Evolutionary conservation across 2,329 filamentous ascomycete species (phyloP), one percentile per base, ranked within the genome.

Genomic region (Ophiocordyceps sinensis): DNA sequence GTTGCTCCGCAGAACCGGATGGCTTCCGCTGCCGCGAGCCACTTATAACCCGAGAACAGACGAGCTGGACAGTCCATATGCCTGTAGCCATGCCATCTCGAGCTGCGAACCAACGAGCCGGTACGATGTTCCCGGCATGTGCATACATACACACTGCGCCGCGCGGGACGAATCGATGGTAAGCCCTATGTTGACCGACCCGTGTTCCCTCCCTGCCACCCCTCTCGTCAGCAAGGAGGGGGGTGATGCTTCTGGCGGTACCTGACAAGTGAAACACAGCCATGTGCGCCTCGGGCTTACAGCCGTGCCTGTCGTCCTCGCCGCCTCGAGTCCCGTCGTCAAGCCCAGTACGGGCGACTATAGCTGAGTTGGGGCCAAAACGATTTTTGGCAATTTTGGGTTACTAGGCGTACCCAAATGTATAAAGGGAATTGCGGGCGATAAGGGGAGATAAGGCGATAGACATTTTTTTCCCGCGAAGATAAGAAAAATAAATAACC

Each of bases 1-100:
- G 40, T 41, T 38, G 41, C 40, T 36, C 38, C 36, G 43, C 39
- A 39, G 23, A 38, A 23, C 45, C 40, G 45, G 45, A 44, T 37
- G 32, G 15, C 44, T 45, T 45, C 41, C 44, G 38, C 41, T 36
- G 41, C 41, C 32, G 39, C 35, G 31, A 34, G 28, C 34, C 37
- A 41, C 21, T 36, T 23, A 38, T 28, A 11, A n/a, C 15, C 15
- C 32, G 10, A 14, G 32, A 35, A 35, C 17, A 15, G 19, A 41
- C 34, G 31, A 23, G 35, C 28, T 41, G 43, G 39, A 42, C 9
- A 17, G 23, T 26, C 23, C 23, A 26, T 26, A 35, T 35, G 32
- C 32, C 32, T 35, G 32, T n/a, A 35, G 37, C 37, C 40, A 34
- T 36, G 19, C 36, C 40, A 37, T 39, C 26, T 39, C 31, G 23